Conservation (phyloP, 306 rosid species). For the Quillaja saponaria region DNA sequence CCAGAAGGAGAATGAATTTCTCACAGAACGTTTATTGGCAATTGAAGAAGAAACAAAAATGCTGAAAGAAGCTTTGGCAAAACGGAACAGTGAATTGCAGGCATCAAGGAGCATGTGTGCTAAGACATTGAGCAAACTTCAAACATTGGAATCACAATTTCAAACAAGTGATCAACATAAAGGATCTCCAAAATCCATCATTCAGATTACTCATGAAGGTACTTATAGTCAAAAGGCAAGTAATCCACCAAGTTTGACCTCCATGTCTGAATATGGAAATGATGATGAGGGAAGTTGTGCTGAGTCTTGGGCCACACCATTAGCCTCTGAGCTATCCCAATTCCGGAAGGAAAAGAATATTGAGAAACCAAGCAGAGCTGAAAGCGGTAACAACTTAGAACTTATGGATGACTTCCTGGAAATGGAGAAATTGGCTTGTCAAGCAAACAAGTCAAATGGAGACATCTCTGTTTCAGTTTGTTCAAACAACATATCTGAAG, state of each 20-base stretch:
- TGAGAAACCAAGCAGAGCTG: conserved; percentile 60
- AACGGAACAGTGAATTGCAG: conserved; percentile 95
- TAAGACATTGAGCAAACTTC: conserved; percentile 79
- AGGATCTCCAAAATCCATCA: conserved; percentile 70
- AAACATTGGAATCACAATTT: conserved; percentile 68
- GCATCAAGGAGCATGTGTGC: conserved; percentile 89
- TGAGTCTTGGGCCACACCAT: conserved; percentile 69
- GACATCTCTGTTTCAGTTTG: conserved; percentile 43
- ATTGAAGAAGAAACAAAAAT: conserved; percentile 97
- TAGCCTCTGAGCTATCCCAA: conserved; percentile 61
- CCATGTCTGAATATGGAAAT: conserved; percentile 93
- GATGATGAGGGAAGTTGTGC: conserved; percentile 77
- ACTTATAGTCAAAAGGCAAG: conserved; percentile 71
- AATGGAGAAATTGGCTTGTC: conserved; percentile 92
- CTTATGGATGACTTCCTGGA: conserved; percentile 99
- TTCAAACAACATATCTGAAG: conserved; percentile 42
- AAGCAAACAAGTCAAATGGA: conserved; percentile 63
- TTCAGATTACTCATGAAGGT: conserved; percentile 59
- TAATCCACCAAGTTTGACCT: conserved; percentile 77
- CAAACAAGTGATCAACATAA: conserved; percentile 61
- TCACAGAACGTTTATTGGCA: conserved; percentile 75
- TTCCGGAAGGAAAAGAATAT: conserved; percentile 55
- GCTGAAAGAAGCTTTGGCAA: conserved; percentile 96
- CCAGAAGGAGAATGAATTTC: conserved; percentile 93
- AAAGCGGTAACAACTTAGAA: conserved; percentile 66